Base-by-base conservation (phyloP, 345 rosid genomes). In the Excoecaria cochinchinensis region DNA sequence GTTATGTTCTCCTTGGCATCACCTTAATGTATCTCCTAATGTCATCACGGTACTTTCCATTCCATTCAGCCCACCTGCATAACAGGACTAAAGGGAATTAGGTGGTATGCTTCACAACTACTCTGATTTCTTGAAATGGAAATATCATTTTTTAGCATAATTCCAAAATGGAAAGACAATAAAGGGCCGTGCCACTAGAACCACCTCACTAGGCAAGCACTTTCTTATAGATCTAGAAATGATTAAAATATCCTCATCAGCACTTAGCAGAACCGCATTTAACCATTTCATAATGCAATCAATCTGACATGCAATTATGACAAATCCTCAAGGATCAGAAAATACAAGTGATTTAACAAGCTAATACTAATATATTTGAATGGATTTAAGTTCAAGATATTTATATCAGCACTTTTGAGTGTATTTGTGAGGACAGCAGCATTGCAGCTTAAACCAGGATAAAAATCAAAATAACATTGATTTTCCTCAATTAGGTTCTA, bases 41-140 rank as follows among this genome's bases (percentile, higher is more conserved):
- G 83, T 91, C 97, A 60, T 95, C 99, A 58, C 97, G 94, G 77
- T 95, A 95, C 85, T 86, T 95, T 56, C 99, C 99, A 66, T 95
- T 92, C 99, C 97, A 95, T 85, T 92, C 97, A 65, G 92, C 97
- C 99, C 97, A 92, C 85, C 97, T 95, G 86, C 89, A 77, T 46
- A 73, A 73, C 22, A 53, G 61, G 72, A 78, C 66, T 50, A 50
- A 40, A 19, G 19, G n/a, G 66, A 70, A 69, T 73, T 22, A 72
- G 74, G 52, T 55, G 10, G 56, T 7, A 60, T 12, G 53, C 61
- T 48, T 67, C 59, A 19, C 12, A 66, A 21, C 25, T 17, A 50
- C 17, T 40, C 11, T n/a, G 69, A 52, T 52, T 38, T 13, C 36
- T 10, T 50, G 17, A 48, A 24, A 51, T 8, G 53, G 53, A 24